A percentile compares a stretch with the other conserved stretches of the same genome.
phyloP scores from a whole-genome alignment of 305 asterid genomes.

The Nicotiana rustica region DNA sequence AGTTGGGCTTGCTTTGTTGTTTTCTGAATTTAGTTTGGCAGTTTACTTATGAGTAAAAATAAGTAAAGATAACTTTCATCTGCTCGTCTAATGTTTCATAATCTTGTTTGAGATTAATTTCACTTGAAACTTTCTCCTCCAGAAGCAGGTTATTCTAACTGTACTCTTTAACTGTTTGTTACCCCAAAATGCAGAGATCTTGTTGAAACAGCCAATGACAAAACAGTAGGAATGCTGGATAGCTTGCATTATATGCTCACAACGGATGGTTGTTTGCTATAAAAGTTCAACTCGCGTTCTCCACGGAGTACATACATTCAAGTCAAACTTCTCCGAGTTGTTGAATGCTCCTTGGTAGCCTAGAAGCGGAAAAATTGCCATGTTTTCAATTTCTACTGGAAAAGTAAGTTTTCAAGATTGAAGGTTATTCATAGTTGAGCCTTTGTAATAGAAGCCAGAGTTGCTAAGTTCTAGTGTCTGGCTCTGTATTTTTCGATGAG shows the following conservation, averaged over 20 bases:
- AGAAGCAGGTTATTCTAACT: not conserved
- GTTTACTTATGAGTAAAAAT: not conserved
- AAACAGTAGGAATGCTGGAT: not conserved
- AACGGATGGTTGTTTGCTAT: not conserved
- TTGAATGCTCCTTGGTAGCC: slow-evolving; percentile 5
- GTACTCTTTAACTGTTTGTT: not conserved
- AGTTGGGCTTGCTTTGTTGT: not conserved
- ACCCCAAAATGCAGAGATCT: slow-evolving; percentile 8
- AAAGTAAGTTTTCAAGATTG: not conserved
- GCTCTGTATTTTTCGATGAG: not conserved
- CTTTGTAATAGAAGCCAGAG: not conserved
- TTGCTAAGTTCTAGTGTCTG: not conserved
- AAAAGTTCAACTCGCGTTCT: not conserved
- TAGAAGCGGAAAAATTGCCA: not conserved
- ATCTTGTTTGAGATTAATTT: not conserved
- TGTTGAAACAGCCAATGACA: not conserved
- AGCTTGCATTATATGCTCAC: not conserved
- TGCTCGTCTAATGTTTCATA: not conserved
- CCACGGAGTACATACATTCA: not conserved
- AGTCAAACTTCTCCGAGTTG: not conserved
- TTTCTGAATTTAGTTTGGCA: not conserved
- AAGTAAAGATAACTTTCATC: not conserved
- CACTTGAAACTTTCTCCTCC: not conserved
- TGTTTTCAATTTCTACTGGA: not conserved
- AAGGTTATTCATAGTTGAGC: slow-evolving; percentile 5